These are phyloP conservation scores for Lecanoromycetidae sp. DNA, from an alignment of 2,329 filamentous ascomycete species.

Conservation along the genomic window DNA sequence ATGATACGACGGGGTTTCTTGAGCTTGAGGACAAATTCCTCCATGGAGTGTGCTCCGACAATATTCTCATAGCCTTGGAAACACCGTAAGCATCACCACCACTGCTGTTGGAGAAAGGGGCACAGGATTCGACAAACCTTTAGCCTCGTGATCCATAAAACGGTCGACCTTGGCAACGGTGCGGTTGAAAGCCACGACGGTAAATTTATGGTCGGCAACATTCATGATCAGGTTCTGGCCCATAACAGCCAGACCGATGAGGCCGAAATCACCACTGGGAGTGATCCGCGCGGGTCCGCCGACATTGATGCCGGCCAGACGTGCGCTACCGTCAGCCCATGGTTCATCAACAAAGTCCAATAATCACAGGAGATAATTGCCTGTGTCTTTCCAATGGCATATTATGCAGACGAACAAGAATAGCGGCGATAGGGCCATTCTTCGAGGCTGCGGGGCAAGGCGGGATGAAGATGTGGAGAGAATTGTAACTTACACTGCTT, in stretches of 20 bases:
- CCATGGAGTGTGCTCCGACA: constrained; percentile 79
- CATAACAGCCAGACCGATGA: constrained; percentile 89
- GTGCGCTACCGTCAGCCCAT: constrained; percentile 49
- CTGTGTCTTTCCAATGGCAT: neutral
- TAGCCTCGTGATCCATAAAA: constrained; percentile 82
- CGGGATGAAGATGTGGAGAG: constrained; percentile 11
- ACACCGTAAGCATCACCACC: neutral
- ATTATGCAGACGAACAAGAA: neutral
- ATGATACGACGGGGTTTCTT: constrained; percentile 96
- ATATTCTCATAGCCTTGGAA: constrained; percentile 51
- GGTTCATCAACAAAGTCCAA: constrained; percentile 14
- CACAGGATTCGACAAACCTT: constrained; percentile 41
- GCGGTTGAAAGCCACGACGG: constrained; percentile 95
- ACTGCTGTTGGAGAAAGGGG: neutral
- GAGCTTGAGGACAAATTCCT: constrained; percentile 93
- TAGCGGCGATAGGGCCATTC: neutral
- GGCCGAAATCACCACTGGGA: constrained; percentile 71
- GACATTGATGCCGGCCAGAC: constrained; percentile 61
- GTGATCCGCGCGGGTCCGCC: constrained; percentile 44
- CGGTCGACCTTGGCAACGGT: constrained; percentile 96
- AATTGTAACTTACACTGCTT: constrained; percentile 33
- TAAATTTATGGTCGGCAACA: constrained; percentile 77
- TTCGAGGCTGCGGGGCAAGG: constrained; percentile 4
- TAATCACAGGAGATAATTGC: neutral
- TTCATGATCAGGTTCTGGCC: constrained; percentile 80